Base-by-base conservation (phyloP, 257 asterid genomes). In the Cruciata laevipes region DNA sequence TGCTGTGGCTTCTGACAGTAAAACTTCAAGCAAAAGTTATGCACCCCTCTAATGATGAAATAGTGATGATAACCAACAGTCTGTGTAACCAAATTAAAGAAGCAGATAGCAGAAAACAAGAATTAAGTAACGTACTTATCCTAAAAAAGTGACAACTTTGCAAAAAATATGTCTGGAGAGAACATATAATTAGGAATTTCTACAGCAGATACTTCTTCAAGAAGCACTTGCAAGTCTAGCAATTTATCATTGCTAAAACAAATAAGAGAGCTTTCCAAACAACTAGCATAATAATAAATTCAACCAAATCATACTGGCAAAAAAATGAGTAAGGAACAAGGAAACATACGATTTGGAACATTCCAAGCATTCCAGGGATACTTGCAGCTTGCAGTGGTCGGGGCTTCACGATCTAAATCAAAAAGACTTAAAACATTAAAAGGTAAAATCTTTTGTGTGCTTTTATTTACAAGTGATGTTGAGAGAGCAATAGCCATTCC, bases 311-410 rank as follows among this genome's bases (percentile, higher is more conserved):
- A 20, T 2, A 24, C 65, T 12, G 14, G 18, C 11, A 67, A 17
- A 40, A 42, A 40, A 24, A 71, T 55, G 68, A 73, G 71, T 60
- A 24, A 66, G 78, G 74, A 27, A 30, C 65, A 60, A 4, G 62
- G 44, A 65, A 55, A 79, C 89, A 7, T 84, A 90, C 99, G 63
- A 85, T 86, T 79, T 94, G 99, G 77, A 94, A 94, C 95, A 89
- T 83, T 75, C 99, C 99, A 80, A 94, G 76, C 99, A 94, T 94
- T 76, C 98, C 98, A 67, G 98, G 99, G 73, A 94, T 88, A 74
- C 98, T 94, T 61, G 98, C 99, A 77, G 98, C 95, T 84, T 94
- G 98, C 76, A 88, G 90, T 7, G 96, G 87, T 64, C 99, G 84
- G 59, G 98, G 97, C 83, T 94, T 94, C 81, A 88, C 93, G 61